A percentile compares a stretch with the other conserved stretches of the same genome.
phyloP scores from a whole-genome alignment of 2,329 filamentous ascomycete genomes.

The Fusarium sterilihyphosum region DNA sequence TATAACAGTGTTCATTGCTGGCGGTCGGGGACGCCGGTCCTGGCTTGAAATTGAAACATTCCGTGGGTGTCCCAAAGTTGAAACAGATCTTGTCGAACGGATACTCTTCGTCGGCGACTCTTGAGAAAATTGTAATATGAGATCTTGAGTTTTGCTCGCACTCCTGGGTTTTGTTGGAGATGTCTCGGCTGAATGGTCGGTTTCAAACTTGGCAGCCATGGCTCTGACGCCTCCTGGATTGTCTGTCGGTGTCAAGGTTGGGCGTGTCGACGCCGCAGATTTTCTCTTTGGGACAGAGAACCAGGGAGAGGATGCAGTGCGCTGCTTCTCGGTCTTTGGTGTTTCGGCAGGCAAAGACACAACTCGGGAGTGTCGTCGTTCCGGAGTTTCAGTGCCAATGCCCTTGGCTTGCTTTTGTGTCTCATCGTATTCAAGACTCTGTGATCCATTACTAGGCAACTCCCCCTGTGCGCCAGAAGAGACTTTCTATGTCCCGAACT shows the following conservation, averaged over 20 bases:
- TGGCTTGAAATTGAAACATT: conserved; percentile 14
- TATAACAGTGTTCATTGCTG: background rate
- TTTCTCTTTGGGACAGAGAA: conserved; percentile 18
- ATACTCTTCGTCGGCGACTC: conserved; percentile 8
- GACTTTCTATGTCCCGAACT: conserved; percentile 33
- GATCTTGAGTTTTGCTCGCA: conserved; percentile 32
- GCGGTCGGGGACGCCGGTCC: background rate
- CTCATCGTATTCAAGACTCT: background rate
- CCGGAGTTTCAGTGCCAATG: background rate
- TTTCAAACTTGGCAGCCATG: conserved; percentile 64
- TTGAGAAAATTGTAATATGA: conserved; percentile 36
- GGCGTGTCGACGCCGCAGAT: conserved; percentile 3
- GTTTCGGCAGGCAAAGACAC: background rate
- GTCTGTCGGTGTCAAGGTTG: conserved; percentile 33
- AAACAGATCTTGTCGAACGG: conserved; percentile 19
- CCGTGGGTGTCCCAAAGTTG: background rate
- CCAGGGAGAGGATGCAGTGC: background rate
- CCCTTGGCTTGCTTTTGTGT: background rate
- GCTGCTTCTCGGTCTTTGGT: background rate
- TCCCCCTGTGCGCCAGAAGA: conserved; percentile 3
- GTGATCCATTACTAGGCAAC: background rate
- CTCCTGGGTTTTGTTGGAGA: background rate
- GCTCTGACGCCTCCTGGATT: conserved; percentile 55
- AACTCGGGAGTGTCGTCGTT: background rate
- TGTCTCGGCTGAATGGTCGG: conserved; percentile 11